phyloP scores from a whole-genome alignment of 1,284 basidiomycete genomes.

The Ceratobasidium sp. region DNA sequence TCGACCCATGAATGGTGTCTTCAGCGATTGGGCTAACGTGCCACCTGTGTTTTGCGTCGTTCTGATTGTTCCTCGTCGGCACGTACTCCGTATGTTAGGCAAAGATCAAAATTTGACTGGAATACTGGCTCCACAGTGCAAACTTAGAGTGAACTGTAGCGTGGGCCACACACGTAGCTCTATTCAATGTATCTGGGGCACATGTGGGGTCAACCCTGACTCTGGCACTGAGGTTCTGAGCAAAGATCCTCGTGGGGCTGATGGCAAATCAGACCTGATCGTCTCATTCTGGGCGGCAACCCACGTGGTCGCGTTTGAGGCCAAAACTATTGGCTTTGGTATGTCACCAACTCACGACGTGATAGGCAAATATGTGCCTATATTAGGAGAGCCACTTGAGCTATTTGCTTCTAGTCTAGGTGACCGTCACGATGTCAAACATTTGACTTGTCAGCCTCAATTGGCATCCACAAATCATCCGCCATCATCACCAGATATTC shows the following conservation, averaged over 20 bases:
- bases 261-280: slow-evolving; percentile 8
- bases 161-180: neutral
- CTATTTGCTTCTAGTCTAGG: neutral
- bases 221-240: neutral
- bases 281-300: slow-evolving; percentile 8
- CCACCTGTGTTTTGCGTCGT: slow-evolving; percentile 5
- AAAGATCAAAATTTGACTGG: neutral
- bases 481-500: neutral
- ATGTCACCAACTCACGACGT: neutral
- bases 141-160: neutral
- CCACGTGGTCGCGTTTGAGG: neutral
- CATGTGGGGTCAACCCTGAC: neutral
- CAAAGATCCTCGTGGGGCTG: neutral
- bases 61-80: slow-evolving; percentile 1
- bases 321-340: neutral
- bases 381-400: neutral
- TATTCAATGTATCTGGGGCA: slow-evolving; percentile 8
- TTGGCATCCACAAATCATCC: neutral
- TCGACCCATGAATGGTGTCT: neutral
- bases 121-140: neutral
- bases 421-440: neutral
- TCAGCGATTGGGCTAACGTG: neutral
- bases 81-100: neutral
- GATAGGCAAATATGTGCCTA: neutral
- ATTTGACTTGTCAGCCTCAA: neutral